Base-by-base conservation (phyloP, 2,329 filamentous ascomycete species). In the Colletotrichum cereale region DNA sequence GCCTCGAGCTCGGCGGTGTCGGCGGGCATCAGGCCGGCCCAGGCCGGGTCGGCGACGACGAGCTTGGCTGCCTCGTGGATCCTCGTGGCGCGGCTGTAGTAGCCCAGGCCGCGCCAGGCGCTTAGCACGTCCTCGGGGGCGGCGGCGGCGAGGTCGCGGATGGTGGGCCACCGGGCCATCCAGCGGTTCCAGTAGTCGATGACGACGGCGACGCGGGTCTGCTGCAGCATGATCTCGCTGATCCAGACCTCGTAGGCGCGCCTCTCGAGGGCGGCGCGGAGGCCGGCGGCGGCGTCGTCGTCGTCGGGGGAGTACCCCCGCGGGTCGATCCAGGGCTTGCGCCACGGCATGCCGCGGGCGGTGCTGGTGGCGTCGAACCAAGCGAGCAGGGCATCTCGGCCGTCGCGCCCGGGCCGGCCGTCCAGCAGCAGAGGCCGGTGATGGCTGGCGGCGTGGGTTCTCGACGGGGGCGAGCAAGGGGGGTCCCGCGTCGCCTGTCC, bases 181-280 rank as follows among this genome's bases (percentile, higher is more conserved):
- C 89, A 91, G 1, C 82, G 83, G 38, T 86, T 88, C 87, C 89
- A 91, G 77, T 91, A 91, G 60, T 86, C 87, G 26, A 90, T 86
- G 0, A 91, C 89, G 8, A 86, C 86, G 2, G 87, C 84, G 5
- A 91, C 89, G 36, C 89, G 87, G 2, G 89, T 91, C 79, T 91
- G 89, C 78, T 91, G 89, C 14, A 91, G 84, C 89, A 91, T 91
- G 74, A 91, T 87, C 80, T 91, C 89, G 76, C 86, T 89, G 76
- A 91, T 90, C 88, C 89, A 91, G 57, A 91, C 89, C 77, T 91
- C 86, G 79, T 91, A 91, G 2, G 89, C 89, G 58, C 89, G 86
- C 38, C 81, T 84, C 69, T 86, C 85, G 14, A 90, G 81, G 3
- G 78, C 78, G n/a, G 69, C 57, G 38, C 83, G 82, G 11, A 87